A percentile compares a stretch with the other conserved stretches of the same genome.
Evolutionary conservation across 768 basidiomycete genomes (phyloP).

Genomic region (Leucosporidium creatinivorum): DNA sequence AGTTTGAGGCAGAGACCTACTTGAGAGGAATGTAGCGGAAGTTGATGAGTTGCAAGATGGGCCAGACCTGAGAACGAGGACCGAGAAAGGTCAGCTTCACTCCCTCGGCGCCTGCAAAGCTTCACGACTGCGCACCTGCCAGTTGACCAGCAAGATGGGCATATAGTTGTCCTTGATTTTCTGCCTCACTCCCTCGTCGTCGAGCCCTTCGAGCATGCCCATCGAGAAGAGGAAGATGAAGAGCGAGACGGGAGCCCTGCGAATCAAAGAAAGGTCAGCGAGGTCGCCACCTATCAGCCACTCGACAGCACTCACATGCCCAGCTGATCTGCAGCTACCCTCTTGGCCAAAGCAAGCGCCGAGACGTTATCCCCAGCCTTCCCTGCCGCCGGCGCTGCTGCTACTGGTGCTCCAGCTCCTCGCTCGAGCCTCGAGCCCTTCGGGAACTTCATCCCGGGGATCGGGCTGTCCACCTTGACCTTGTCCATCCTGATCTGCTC

Average conservation of each 20-base stretch:
- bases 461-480: slow-evolving; percentile 24
- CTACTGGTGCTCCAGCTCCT: slow-evolving; percentile 2
- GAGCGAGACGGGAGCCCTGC: slow-evolving; percentile 29
- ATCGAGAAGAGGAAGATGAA: slow-evolving; percentile 34
- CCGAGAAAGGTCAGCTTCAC: neutral
- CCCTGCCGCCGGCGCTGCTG: neutral
- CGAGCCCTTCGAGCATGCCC: slow-evolving; percentile 27
- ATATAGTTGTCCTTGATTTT: slow-evolving; percentile 22
- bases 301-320: slow-evolving; percentile 11
- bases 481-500: slow-evolving; percentile 1
- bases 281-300: neutral
- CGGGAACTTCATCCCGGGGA: slow-evolving; percentile 23
- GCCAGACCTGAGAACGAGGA: slow-evolving; percentile 23
- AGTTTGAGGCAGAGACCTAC: neutral
- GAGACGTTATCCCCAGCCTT: neutral
- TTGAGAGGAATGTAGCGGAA: slow-evolving; percentile 30
- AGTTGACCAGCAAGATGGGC: slow-evolving; percentile 30
- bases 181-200: slow-evolving; percentile 14
- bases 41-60: slow-evolving; percentile 30
- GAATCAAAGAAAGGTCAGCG: neutral
- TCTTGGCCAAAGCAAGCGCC: slow-evolving; percentile 17
- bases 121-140: slow-evolving; percentile 13
- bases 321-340: slow-evolving; percentile 32
- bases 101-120: no score
- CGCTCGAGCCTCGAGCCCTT: slow-evolving; percentile 20